These are phyloP conservation scores for Pythium dissimile DNA, from an alignment of 352 stramenopile species.

Conservation along the genomic window DNA sequence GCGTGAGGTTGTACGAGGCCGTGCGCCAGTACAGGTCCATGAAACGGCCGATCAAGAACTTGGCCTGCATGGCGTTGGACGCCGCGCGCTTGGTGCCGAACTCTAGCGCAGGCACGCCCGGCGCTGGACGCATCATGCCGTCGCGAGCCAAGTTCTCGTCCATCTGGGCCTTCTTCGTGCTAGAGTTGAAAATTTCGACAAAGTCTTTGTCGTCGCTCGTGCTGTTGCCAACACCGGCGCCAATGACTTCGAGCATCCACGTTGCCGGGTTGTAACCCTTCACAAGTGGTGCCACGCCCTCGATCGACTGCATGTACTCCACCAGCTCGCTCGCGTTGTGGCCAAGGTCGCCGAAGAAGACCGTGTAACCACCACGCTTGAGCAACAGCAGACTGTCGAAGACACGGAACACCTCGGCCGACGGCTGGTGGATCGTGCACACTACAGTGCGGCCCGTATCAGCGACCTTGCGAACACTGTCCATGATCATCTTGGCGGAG, in stretches of 20 bases:
- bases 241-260: conserved; percentile 70
- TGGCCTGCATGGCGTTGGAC: conserved; percentile 25
- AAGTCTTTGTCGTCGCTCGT: conserved; percentile 24
- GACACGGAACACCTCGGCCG: conserved; percentile 62
- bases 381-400: conserved; percentile 78
- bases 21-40: conserved; percentile 61
- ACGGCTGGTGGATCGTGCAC: conserved; percentile 65
- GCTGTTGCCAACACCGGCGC: conserved; percentile 32
- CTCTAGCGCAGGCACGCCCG: conserved; percentile 20
- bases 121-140: conserved; percentile 31
- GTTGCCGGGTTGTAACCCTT: conserved; percentile 67
- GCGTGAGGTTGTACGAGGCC: conserved; percentile 84
- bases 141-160: conserved; percentile 28
- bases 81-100: conserved; percentile 25
- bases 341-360: conserved; percentile 46
- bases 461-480: conserved; percentile 81
- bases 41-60: conserved; percentile 52
- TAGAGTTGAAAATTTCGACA: conserved; percentile 33
- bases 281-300: conserved; percentile 49
- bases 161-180: conserved; percentile 26
- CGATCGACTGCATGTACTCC: conserved; percentile 68
- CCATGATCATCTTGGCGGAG: conserved; percentile 70
- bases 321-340: conserved; percentile 26
- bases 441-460: conserved; percentile 29
- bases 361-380: conserved; percentile 64